Conservation (phyloP, 768 basidiomycete species). For the Mycena pura region DNA sequence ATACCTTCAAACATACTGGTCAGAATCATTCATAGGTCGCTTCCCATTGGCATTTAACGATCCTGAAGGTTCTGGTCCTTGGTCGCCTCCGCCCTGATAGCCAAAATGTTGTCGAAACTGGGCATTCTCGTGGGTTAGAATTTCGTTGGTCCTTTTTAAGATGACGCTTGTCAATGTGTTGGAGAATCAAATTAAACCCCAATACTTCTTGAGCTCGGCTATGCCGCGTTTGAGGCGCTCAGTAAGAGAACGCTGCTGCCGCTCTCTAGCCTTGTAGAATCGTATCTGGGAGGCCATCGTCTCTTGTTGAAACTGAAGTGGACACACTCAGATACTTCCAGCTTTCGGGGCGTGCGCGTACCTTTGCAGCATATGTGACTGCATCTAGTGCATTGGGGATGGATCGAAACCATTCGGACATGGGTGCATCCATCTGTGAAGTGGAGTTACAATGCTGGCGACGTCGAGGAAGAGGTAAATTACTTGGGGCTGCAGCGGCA, state of each 20-base stretch:
- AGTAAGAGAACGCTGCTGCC: constrained; percentile 60
- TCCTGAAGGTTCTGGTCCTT: constrained; percentile 40
- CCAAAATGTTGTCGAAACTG: constrained; percentile 49
- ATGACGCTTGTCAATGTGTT: constrained; percentile 2
- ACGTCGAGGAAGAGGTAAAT: constrained; percentile 27
- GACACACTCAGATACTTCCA: neutral
- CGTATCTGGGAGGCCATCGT: constrained; percentile 72
- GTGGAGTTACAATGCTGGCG: neutral
- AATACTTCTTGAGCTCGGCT: constrained; percentile 64
- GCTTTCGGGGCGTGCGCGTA: constrained; percentile 31
- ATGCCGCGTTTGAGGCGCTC: constrained; percentile 60
- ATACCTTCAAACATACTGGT: constrained; percentile 44
- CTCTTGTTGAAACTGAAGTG: constrained; percentile 77
- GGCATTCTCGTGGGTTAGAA: constrained; percentile 56
- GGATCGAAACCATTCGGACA: constrained; percentile 82
- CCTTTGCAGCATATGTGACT: constrained; percentile 73
- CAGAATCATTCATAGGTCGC: constrained; percentile 57
- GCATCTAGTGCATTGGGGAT: constrained; percentile 67
- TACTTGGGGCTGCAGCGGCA: constrained; percentile 79
- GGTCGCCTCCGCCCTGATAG: constrained; percentile 27
- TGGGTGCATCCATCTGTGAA: constrained; percentile 75
- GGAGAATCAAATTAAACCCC: constrained; percentile 15
- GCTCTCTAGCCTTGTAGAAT: constrained; percentile 63
- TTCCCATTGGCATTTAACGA: constrained; percentile 67
- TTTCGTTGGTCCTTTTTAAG: constrained; percentile 53